Evolutionary conservation across 768 basidiomycete genomes (phyloP).

Genomic region (Lactifluus volemus): DNA sequence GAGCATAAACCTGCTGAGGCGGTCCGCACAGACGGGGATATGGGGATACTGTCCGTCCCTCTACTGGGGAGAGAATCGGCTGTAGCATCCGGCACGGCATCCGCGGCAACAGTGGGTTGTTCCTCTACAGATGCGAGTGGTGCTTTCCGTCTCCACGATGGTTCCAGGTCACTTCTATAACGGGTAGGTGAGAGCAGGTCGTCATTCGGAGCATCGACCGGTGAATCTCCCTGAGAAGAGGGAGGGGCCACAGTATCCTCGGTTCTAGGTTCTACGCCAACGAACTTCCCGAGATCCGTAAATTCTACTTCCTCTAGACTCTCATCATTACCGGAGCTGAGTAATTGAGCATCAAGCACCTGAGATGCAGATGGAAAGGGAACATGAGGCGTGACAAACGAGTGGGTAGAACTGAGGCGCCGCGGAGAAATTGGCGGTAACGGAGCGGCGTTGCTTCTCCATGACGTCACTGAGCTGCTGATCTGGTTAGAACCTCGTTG

Average conservation of each 20-base stretch:
- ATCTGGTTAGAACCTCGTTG: constrained; percentile 12
- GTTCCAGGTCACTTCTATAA: constrained; percentile 29
- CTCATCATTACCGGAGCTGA: constrained; percentile 44
- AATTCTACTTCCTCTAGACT: constrained; percentile 78
- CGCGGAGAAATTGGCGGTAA: constrained; percentile 24
- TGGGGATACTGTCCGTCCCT: constrained; percentile 1
- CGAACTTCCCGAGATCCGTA: constrained; percentile 62
- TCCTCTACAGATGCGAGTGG: constrained; percentile 8
- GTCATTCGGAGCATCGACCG: constrained; percentile 28
- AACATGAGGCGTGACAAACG: constrained; percentile 30
- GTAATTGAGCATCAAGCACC: constrained; percentile 28
- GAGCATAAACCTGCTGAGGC: not conserved
- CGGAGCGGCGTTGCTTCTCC: constrained; percentile 48
- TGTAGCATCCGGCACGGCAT: not conserved
- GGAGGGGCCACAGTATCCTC: not conserved
- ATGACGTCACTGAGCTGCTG: constrained; percentile 43
- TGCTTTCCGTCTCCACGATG: constrained; percentile 37
- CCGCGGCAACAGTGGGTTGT: not conserved
- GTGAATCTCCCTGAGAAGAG: constrained; percentile 15
- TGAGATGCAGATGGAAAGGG: constrained; percentile 22
- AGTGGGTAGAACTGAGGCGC: constrained; percentile 17
- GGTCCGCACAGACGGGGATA: constrained; percentile 2
- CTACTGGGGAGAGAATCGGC: not conserved
- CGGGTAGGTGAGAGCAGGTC: constrained; percentile 26
- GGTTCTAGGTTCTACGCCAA: constrained; percentile 34